phyloP scores from a whole-genome alignment of 345 rosid genomes.

The Eucalyptus victrix region DNA sequence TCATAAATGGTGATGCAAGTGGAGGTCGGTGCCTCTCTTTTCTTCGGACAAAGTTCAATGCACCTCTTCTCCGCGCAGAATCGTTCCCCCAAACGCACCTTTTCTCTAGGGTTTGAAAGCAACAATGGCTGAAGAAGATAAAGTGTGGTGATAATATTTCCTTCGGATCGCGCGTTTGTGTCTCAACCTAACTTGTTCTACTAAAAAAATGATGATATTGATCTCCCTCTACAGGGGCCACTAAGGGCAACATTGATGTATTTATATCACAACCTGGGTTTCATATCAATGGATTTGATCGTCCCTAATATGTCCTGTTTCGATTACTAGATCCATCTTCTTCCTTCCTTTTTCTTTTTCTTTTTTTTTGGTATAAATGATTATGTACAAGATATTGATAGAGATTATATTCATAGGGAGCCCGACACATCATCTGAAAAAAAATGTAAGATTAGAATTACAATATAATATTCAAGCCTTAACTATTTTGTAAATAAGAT shows the following conservation, averaged over 20 bases:
- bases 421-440: background rate
- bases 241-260: background rate
- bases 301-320: background rate
- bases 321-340: background rate
- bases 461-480: accelerated
- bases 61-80: background rate
- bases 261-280: accelerated
- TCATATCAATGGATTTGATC: background rate
- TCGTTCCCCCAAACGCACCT: background rate
- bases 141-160: background rate
- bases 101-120: background rate
- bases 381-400: background rate
- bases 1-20: background rate
- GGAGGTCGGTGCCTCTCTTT: background rate
- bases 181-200: background rate
- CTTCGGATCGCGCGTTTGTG: background rate
- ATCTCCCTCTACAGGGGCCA: background rate
- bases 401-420: background rate
- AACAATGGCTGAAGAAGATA: background rate
- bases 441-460: accelerated
- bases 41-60: background rate
- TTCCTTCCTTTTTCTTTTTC: too few species aligned
- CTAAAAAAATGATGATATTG: background rate
- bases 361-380: accelerated
- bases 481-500: background rate